Percentiles rank a stretch among this genome's conserved stretches.
These are phyloP conservation scores for Nigrograna mackinnonii DNA, from an alignment of 2,329 filamentous ascomycete species.

Conservation along the genomic window DNA sequence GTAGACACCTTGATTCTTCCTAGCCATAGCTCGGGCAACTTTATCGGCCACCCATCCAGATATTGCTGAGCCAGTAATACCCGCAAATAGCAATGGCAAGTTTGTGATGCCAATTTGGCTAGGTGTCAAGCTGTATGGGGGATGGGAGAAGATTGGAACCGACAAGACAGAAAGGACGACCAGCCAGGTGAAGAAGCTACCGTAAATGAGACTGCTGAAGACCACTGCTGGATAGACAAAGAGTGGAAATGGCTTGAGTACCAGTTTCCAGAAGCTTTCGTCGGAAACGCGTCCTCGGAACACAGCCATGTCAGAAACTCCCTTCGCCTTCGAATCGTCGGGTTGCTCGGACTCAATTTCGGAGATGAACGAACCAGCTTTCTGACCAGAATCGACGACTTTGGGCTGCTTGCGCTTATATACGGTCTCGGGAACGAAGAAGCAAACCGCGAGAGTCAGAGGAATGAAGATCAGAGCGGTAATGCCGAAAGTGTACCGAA, in stretches of 20 bases:
- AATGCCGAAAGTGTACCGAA: slow-evolving; percentile 48
- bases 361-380: slow-evolving; percentile 24
- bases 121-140: slow-evolving; percentile 80
- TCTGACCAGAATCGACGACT: slow-evolving; percentile 24
- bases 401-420: slow-evolving; percentile 30
- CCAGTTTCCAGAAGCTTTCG: slow-evolving; percentile 37
- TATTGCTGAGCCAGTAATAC: slow-evolving; percentile 73
- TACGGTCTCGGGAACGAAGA: slow-evolving; percentile 50
- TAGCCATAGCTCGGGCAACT: slow-evolving; percentile 71
- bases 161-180: slow-evolving; percentile 88
- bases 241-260: slow-evolving; percentile 69
- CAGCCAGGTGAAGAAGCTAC: slow-evolving; percentile 90
- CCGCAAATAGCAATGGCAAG: slow-evolving; percentile 80
- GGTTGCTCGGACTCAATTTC: slow-evolving; percentile 17
- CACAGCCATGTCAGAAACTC: slow-evolving; percentile 23
- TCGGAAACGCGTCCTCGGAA: slow-evolving; percentile 31
- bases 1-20: slow-evolving; percentile 77
- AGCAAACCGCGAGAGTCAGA: slow-evolving; percentile 47
- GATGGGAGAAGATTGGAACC: slow-evolving; percentile 79
- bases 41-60: slow-evolving; percentile 75
- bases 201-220: slow-evolving; percentile 81
- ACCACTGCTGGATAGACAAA: slow-evolving; percentile 84
- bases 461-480: slow-evolving; percentile 48
- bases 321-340: slow-evolving; percentile 24
- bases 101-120: slow-evolving; percentile 77